Evolutionary conservation across 2,329 filamentous ascomycete genomes (phyloP).

Genomic region (Nothophaeocryptopus gaeumannii): DNA sequence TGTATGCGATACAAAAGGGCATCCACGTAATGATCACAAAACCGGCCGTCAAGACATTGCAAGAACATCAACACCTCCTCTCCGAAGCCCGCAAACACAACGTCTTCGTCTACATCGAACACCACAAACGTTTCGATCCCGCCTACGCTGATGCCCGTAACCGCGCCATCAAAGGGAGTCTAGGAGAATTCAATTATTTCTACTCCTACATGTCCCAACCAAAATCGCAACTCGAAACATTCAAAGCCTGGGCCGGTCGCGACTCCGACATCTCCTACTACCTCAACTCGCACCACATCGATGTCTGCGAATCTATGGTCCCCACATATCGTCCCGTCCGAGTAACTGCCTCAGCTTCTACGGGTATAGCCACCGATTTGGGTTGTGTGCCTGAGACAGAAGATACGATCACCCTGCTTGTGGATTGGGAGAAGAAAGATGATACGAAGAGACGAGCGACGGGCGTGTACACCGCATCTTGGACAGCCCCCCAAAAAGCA

Average conservation of each 20-base stretch:
- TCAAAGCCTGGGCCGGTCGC: constrained; percentile 89
- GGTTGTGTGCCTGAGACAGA: constrained; percentile 80
- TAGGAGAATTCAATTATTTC: constrained; percentile 98
- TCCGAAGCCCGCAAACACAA: constrained; percentile 67
- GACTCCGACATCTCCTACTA: constrained; percentile 96
- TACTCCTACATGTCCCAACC: constrained; percentile 96
- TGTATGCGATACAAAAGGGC: constrained; percentile 84
- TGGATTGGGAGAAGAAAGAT: constrained; percentile 77
- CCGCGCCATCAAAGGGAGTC: constrained; percentile 59
- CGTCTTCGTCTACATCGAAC: constrained; percentile 90
- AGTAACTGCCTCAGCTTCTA: constrained; percentile 74
- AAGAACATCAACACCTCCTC: constrained; percentile 74
- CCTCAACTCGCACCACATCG: constrained; percentile 90
- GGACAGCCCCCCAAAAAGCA: constrained; percentile 88
- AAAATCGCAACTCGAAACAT: constrained; percentile 87
- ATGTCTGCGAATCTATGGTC: constrained; percentile 91
- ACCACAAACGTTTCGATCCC: constrained; percentile 95
- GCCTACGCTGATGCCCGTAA: constrained; percentile 85
- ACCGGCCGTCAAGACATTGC: constrained; percentile 81
- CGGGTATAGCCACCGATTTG: constrained; percentile 72
- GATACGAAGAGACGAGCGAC: constrained; percentile 67
- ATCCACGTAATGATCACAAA: constrained; percentile 94
- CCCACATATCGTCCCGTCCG: constrained; percentile 69
- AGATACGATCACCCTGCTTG: constrained; percentile 87
- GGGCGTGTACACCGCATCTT: constrained; percentile 88